Conservation (phyloP, 805 yeast genomes). For the Jamesozyma lodderae region DNA sequence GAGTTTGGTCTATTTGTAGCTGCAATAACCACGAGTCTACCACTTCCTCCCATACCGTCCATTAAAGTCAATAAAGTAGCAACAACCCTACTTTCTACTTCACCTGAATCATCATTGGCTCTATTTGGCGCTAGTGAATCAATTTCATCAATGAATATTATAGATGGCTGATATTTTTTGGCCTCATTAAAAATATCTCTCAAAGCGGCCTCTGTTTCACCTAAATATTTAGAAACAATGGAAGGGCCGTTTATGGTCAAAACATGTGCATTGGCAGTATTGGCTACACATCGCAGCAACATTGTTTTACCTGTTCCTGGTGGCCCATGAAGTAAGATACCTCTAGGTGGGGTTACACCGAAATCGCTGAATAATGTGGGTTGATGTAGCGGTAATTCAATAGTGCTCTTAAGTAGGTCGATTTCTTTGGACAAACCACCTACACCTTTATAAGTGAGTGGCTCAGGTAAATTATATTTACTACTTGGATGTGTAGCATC, state of each 20-base stretch:
- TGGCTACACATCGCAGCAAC: slow-evolving; percentile 74
- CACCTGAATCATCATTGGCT: slow-evolving; percentile 78
- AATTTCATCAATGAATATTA: slow-evolving; percentile 85
- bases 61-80: slow-evolving; percentile 76
- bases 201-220: slow-evolving; percentile 87
- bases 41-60: slow-evolving; percentile 66
- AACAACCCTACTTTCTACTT: slow-evolving; percentile 82
- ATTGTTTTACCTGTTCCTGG: slow-evolving; percentile 96
- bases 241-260: slow-evolving; percentile 84
- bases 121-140: slow-evolving; percentile 87
- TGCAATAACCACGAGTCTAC: slow-evolving; percentile 58
- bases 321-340: slow-evolving; percentile 89
- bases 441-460: slow-evolving; percentile 42
- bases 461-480: slow-evolving; percentile 38
- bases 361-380: slow-evolving; percentile 73
- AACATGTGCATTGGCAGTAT: slow-evolving; percentile 72
- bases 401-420: slow-evolving; percentile 48
- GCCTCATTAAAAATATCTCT: slow-evolving; percentile 82
- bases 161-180: slow-evolving; percentile 71
- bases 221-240: slow-evolving; percentile 83
- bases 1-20: slow-evolving; percentile 67
- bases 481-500: slow-evolving; percentile 22
- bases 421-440: slow-evolving; percentile 76
- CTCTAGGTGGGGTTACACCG: slow-evolving; percentile 89
- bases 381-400: slow-evolving; percentile 70